Conservation (phyloP, 441 rosid species). For the Rhodomyrtus psidioides region DNA sequence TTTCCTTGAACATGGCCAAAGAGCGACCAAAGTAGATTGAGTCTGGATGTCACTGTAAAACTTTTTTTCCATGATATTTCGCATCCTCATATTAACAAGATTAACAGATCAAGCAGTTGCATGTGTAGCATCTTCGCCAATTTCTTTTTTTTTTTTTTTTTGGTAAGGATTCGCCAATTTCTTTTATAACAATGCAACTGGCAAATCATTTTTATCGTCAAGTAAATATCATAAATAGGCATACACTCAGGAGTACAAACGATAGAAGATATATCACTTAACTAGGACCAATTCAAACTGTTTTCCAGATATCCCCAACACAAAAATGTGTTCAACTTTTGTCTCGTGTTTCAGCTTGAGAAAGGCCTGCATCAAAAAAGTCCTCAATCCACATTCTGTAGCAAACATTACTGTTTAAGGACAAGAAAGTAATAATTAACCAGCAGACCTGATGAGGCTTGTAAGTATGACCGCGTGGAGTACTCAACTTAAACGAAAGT, state of each 20-base stretch:
- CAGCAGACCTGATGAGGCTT: conserved; percentile 84
- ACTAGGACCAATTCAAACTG: conserved; percentile 75
- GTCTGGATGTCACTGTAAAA: not conserved
- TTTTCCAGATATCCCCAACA: conserved; percentile 67
- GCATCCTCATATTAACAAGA: not conserved
- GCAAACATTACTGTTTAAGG: not conserved
- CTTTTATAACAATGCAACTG: not conserved
- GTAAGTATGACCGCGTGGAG: conserved; percentile 64
- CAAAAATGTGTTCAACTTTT: conserved; percentile 74
- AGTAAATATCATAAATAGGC: not conserved
- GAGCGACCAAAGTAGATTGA: not conserved
- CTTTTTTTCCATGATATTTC: not conserved
- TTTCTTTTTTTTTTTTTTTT: not conserved
- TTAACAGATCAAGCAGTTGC: not conserved
- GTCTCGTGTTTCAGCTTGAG: conserved; percentile 82
- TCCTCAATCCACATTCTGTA: conserved; percentile 13
- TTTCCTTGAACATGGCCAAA: not conserved
- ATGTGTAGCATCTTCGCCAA: not conserved
- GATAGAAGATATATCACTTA: conserved; percentile 18
- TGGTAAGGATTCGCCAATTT: not conserved
- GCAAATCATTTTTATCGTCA: not conserved
- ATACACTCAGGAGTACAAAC: not conserved
- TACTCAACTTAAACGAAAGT: conserved; percentile 53
- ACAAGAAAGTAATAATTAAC: not conserved
- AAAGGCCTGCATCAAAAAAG: conserved; percentile 61